Evolutionary conservation across 164 flowering plant genomes (phyloP).

Genomic region (Piper betle): DNA sequence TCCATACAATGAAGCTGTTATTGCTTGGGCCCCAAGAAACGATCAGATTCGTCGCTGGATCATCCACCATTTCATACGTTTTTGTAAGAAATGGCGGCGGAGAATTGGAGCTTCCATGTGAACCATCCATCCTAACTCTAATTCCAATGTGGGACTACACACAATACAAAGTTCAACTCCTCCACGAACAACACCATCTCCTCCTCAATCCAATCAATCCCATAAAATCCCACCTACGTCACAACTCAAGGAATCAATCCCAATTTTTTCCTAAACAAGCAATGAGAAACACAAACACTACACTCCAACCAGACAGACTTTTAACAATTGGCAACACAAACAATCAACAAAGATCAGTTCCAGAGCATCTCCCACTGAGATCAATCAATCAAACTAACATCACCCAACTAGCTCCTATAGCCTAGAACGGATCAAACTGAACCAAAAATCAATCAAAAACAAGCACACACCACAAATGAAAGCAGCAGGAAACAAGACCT

Average conservation of each 20-base stretch:
- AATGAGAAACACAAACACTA: not conserved
- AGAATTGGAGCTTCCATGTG: conserved; percentile 32
- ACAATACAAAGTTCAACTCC: conserved; percentile 4
- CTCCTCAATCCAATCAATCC: not conserved
- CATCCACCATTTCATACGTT: conserved; percentile 64
- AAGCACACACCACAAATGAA: too few relatives aligned
- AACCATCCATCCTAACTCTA: conserved; percentile 27
- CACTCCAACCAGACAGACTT: not conserved
- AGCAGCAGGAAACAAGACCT: too few relatives aligned
- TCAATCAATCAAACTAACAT: not conserved
- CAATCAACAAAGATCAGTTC: not conserved
- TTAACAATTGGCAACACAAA: too few relatives aligned
- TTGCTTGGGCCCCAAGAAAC: conserved; percentile 44
- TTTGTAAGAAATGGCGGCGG: conserved; percentile 51
- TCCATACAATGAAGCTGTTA: conserved; percentile 51
- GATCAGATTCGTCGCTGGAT: conserved; percentile 26
- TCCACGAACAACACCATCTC: not conserved
- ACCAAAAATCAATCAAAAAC: too few relatives aligned
- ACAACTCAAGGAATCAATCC: not conserved
- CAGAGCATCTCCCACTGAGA: not conserved
- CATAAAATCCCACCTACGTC: too few relatives aligned
- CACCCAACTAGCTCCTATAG: not conserved
- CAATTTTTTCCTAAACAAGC: not conserved
- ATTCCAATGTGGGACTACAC: not conserved
- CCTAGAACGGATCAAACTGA: too few relatives aligned